phyloP scores from a whole-genome alignment of 148 eudicot species.

The Cornus controversa region DNA sequence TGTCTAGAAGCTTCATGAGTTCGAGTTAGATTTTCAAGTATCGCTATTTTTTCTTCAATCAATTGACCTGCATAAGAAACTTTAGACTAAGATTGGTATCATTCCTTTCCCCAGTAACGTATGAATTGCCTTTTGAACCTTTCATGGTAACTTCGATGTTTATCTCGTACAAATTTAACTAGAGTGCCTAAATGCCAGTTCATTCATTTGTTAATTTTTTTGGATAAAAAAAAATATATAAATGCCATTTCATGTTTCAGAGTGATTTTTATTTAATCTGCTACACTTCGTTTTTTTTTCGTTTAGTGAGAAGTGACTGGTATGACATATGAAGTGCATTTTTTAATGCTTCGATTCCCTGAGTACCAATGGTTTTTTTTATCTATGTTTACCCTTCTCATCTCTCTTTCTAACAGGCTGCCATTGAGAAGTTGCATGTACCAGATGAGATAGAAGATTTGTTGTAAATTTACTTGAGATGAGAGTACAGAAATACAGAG shows the following conservation, averaged over 20 bases:
- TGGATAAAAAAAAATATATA: neutral
- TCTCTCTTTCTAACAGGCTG: slow-evolving; percentile 59
- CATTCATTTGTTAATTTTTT: neutral
- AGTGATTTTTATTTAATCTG: neutral
- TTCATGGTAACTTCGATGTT: neutral
- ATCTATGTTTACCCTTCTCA: neutral
- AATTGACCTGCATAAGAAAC: neutral
- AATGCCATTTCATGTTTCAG: neutral
- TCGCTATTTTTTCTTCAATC: neutral
- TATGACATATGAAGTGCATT: neutral
- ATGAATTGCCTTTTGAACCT: neutral
- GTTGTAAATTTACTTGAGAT: slow-evolving; percentile 20
- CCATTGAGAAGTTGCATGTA: slow-evolving; percentile 93
- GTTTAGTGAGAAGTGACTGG: neutral
- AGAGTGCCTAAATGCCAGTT: neutral
- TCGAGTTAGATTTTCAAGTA: neutral
- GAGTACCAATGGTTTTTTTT: neutral
- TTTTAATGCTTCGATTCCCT: neutral
- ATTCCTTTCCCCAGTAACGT: neutral
- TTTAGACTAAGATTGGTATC: neutral
- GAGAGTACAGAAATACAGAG: slow-evolving; percentile 15
- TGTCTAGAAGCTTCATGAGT: neutral
- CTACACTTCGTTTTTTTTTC: neutral
- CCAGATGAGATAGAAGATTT: slow-evolving; percentile 80
- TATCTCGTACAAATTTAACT: neutral